phyloP scores from a whole-genome alignment of 495 filamentous ascomycete species.

The Penicillium waksmanii region DNA sequence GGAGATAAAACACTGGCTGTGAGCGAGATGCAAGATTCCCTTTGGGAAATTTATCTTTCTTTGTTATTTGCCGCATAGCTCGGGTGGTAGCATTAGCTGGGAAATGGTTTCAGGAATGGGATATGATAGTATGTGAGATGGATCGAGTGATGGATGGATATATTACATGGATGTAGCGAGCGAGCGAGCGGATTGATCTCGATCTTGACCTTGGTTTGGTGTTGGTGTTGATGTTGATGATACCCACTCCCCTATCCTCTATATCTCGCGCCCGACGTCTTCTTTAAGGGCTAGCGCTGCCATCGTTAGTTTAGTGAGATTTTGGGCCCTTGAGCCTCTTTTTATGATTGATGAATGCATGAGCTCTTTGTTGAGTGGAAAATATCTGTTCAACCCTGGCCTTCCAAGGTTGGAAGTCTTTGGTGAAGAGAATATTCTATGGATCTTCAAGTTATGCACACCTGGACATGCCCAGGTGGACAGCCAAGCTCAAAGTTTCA shows the following conservation, averaged over 20 bases:
- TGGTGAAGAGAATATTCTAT: neutral
- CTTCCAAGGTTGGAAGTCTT: neutral
- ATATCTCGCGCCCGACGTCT: neutral
- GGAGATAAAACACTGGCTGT: constrained; percentile 23
- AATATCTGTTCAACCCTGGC: neutral
- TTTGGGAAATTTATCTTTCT: neutral
- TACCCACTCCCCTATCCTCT: constrained; percentile 22
- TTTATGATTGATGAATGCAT: constrained; percentile 33
- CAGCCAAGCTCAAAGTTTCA: no score
- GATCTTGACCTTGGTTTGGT: neutral
- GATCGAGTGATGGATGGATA: constrained; percentile 11
- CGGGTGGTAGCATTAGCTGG: no score
- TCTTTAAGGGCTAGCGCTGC: constrained; percentile 2
- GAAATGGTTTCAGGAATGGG: no score
- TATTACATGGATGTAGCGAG: constrained; percentile 24
- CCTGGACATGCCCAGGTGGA: no score
- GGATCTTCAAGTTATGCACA: no score
- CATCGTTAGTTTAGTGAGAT: neutral
- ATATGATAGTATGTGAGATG: constrained; percentile 19
- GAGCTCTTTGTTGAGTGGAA: no score
- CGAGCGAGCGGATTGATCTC: neutral
- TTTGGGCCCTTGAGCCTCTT: neutral
- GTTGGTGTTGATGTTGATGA: constrained; percentile 24
- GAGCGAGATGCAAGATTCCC: neutral
- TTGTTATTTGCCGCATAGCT: neutral